Conservation (phyloP, 805 yeast species). For the Kodamaea fukazawae region DNA sequence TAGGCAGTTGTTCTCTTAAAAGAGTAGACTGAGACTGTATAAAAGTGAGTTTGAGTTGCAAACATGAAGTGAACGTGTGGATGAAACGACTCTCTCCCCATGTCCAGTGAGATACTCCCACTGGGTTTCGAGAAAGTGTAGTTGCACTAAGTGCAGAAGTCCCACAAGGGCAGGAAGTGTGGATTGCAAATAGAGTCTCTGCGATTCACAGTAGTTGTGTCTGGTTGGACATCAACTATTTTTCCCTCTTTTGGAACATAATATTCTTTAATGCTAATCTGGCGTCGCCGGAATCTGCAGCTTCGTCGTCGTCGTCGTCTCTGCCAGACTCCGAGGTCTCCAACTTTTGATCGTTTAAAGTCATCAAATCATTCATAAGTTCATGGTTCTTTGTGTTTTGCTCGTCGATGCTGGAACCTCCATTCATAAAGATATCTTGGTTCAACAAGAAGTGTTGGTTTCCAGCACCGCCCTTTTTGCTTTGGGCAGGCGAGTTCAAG, state of each 20-base stretch:
- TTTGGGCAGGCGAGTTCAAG: slow-evolving; percentile 30
- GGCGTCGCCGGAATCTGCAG: slow-evolving; percentile 36
- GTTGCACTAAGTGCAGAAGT: no score
- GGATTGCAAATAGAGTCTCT: no score
- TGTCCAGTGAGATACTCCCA: no score
- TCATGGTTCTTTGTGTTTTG: slow-evolving; percentile 5
- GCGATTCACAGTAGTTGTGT: no score
- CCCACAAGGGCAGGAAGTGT: no score
- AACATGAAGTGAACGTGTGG: no score
- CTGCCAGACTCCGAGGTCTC: not conserved
- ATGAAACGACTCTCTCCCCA: no score
- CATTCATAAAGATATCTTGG: slow-evolving; percentile 28
- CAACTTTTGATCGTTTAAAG: slow-evolving; percentile 9
- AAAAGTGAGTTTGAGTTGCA: no score
- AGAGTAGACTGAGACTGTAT: no score
- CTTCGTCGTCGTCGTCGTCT: not conserved
- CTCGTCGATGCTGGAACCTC: slow-evolving; percentile 6
- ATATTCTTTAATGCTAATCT: slow-evolving; percentile 36
- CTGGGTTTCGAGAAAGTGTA: no score
- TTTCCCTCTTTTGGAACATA: slow-evolving; percentile 13
- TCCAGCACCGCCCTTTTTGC: slow-evolving; percentile 14
- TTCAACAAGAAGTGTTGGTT: slow-evolving; percentile 19
- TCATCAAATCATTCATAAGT: slow-evolving; percentile 20
- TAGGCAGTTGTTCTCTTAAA: no score
- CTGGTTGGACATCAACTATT: no score